These are phyloP conservation scores for Metschnikowia continentalis DNA, from an alignment of 805 yeast genomes.

Conservation along the genomic window DNA sequence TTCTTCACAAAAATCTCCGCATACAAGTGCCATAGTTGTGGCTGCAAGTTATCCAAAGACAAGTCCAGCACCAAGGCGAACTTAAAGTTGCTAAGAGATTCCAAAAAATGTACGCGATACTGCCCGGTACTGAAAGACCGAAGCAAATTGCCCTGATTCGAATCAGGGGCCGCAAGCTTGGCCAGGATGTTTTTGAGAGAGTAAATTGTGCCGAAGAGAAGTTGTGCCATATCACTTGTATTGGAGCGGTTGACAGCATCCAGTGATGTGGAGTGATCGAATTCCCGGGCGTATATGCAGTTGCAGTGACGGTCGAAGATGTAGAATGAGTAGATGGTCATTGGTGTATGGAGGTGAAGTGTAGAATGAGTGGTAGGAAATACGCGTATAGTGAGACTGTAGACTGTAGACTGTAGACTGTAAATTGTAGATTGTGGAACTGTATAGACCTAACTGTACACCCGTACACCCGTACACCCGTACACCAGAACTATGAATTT, in stretches of 20 bases:
- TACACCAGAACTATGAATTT: too few relatives aligned
- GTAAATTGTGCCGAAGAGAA: slow-evolving; percentile 79
- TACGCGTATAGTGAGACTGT: too few relatives aligned
- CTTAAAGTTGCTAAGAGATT: slow-evolving; percentile 74
- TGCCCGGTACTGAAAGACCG: slow-evolving; percentile 64
- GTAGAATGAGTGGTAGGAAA: neutral
- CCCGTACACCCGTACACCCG: too few relatives aligned
- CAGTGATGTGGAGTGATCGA: slow-evolving; percentile 11
- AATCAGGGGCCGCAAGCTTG: slow-evolving; percentile 38
- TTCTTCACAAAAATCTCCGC: slow-evolving; percentile 52
- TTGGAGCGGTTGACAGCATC: slow-evolving; percentile 45
- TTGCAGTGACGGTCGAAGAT: slow-evolving; percentile 88
- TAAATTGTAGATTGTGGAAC: too few relatives aligned
- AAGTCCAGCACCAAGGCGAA: slow-evolving; percentile 73
- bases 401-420: too few relatives aligned
- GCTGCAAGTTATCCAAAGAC: slow-evolving; percentile 49
- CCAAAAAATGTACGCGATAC: slow-evolving; percentile 75
- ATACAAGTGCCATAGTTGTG: slow-evolving; percentile 56
- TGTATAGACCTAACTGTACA: too few relatives aligned
- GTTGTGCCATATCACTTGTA: slow-evolving; percentile 68
- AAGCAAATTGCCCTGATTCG: slow-evolving; percentile 29
- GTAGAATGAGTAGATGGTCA: slow-evolving; percentile 83
- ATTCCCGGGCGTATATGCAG: slow-evolving; percentile 75
- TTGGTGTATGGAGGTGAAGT: slow-evolving; percentile 13
- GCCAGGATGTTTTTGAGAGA: slow-evolving; percentile 73